These are phyloP conservation scores for Spiraea crenata DNA, from an alignment of 331 rosid genomes.

Conservation along the genomic window DNA sequence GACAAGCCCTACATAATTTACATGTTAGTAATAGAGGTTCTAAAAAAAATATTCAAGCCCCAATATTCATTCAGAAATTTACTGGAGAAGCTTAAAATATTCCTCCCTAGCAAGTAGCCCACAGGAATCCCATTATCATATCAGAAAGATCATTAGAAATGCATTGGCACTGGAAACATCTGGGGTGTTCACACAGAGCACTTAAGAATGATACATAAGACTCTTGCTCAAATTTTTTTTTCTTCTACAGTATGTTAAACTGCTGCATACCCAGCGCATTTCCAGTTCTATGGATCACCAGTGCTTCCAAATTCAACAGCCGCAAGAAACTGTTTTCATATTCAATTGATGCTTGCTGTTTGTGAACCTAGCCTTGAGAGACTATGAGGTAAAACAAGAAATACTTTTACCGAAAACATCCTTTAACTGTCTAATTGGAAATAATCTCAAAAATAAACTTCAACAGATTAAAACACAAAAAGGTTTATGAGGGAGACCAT, in stretches of 20 bases:
- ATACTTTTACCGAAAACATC: not conserved
- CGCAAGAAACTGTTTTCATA: not conserved
- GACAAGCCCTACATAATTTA: conserved; percentile 71
- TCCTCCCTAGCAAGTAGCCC: conserved; percentile 20
- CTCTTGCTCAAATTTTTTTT: conserved; percentile 27
- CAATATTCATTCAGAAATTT: conserved; percentile 39
- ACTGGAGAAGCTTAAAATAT: conserved; percentile 31
- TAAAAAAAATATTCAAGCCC: not conserved
- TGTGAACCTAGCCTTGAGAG: not conserved
- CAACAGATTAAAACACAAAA: not conserved
- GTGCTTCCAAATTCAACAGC: conserved; percentile 19
- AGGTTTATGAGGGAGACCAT: not conserved
- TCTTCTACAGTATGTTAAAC: conserved; percentile 38
- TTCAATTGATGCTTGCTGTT: not conserved
- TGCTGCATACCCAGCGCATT: conserved; percentile 25
- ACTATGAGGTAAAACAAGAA: not conserved
- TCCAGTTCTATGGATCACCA: not conserved
- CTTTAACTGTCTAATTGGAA: not conserved
- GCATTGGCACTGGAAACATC: conserved; percentile 23
- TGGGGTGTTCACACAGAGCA: conserved; percentile 9
- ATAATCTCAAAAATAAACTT: not conserved
- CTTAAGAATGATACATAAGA: conserved; percentile 24
- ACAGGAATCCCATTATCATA: conserved; percentile 19
- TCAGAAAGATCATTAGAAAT: conserved; percentile 20
- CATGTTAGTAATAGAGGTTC: conserved; percentile 2